phyloP scores from a whole-genome alignment of 768 basidiomycete genomes.

The Lepiota brunneoincarnata region DNA sequence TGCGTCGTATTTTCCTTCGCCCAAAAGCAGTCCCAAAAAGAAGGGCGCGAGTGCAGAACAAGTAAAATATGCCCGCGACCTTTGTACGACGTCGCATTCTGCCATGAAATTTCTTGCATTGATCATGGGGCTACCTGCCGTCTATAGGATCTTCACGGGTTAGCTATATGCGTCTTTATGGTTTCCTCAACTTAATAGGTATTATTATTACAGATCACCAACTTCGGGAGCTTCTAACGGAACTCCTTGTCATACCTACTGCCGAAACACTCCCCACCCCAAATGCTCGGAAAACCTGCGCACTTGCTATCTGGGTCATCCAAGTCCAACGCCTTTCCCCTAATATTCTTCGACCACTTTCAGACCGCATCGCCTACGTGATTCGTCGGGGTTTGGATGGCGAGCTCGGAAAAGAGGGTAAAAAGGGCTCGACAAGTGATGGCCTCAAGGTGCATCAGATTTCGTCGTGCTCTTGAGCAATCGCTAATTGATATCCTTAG shows the following conservation, averaged over 20 bases:
- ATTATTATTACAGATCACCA: conserved; percentile 45
- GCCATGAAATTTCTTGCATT: conserved; percentile 65
- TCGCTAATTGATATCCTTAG: conserved; percentile 30
- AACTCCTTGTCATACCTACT: conserved; percentile 70
- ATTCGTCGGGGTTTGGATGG: conserved; percentile 77
- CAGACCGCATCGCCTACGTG: conserved; percentile 67
- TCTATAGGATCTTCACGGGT: conserved; percentile 66
- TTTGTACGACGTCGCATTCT: conserved; percentile 70
- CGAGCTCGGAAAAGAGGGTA: conserved; percentile 85
- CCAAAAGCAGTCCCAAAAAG: conserved; percentile 63
- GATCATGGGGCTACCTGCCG: conserved; percentile 56
- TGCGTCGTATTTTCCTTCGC: conserved; percentile 53
- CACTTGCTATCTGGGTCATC: conserved; percentile 71
- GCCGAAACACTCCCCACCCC: conserved; percentile 70
- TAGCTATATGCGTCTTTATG: conserved; percentile 13
- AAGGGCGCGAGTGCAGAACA: conserved; percentile 76
- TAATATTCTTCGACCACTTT: conserved; percentile 57
- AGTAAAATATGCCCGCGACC: conserved; percentile 75
- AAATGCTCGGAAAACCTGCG: conserved; percentile 84
- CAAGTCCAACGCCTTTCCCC: conserved; percentile 69
- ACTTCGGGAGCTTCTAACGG: conserved; percentile 56
- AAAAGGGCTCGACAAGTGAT: conserved; percentile 79
- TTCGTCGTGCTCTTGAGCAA: conserved; percentile 5
- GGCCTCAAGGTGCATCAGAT: conserved; percentile 61
- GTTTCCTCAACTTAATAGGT: conserved; percentile 12